phyloP scores from a whole-genome alignment of 106 monocot species.

The Agapanthus africanus region DNA sequence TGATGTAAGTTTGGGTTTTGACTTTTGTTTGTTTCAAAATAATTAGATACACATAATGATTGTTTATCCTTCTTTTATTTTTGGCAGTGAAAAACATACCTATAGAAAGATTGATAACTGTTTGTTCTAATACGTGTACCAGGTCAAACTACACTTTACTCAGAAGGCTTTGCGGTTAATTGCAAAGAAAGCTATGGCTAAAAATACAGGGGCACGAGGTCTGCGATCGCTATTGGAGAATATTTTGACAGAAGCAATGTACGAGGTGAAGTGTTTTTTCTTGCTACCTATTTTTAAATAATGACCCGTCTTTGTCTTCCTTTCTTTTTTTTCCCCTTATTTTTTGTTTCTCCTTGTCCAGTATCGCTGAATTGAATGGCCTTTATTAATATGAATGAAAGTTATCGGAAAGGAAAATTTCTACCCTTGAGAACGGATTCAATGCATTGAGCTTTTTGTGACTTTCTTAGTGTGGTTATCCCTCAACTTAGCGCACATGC shows the following conservation, averaged over 20 bases:
- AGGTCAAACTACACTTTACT: constrained; percentile 83
- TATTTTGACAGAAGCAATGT: constrained; percentile 79
- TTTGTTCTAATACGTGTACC: not conserved
- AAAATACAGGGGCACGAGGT: constrained; percentile 76
- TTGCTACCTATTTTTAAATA: not conserved
- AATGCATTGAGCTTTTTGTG: too few species aligned
- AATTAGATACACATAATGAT: not conserved
- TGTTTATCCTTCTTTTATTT: not conserved
- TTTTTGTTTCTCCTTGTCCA: not conserved
- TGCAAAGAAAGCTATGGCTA: constrained; percentile 64
- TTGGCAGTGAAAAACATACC: not conserved
- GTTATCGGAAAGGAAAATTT: not conserved
- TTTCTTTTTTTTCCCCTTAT: not conserved
- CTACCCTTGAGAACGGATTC: too few species aligned
- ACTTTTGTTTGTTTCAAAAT: not conserved
- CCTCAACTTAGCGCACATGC: too few species aligned
- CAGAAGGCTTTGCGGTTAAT: constrained; percentile 50
- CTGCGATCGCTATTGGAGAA: constrained; percentile 70
- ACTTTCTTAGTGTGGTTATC: too few species aligned
- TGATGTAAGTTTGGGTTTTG: constrained; percentile 40
- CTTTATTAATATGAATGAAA: not conserved
- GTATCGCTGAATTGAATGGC: not conserved
- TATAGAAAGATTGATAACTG: not conserved
- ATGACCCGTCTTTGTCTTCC: not conserved
- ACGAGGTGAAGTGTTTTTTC: constrained; percentile 39